Conservation (phyloP, 768 basidiomycete genomes). For the Strobilomyces confusus region DNA sequence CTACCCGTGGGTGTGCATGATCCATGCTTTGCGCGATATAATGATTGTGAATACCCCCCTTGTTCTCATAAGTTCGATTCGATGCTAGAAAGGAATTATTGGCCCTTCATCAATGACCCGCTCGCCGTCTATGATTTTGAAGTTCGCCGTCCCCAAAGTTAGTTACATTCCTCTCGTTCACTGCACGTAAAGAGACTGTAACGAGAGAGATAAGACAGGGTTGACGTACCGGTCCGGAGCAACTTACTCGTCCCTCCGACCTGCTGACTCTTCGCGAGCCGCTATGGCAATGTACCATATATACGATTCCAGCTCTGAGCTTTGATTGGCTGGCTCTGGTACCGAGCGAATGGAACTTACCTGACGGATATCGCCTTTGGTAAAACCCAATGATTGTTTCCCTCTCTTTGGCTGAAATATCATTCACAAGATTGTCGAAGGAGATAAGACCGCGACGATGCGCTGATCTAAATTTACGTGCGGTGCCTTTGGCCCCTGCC, state of each 20-base stretch:
- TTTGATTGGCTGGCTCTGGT: too few relatives aligned
- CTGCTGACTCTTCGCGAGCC: neutral
- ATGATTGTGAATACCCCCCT: conserved; percentile 6
- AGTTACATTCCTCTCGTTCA: conserved; percentile 2
- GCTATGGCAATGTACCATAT: too few relatives aligned
- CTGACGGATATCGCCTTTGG: too few relatives aligned
- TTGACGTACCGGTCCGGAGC: neutral
- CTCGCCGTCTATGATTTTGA: neutral
- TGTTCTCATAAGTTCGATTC: neutral
- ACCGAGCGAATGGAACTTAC: too few relatives aligned
- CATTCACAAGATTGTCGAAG: neutral
- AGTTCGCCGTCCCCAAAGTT: neutral
- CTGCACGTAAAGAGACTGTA: neutral
- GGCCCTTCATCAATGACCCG: neutral
- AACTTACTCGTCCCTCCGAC: neutral
- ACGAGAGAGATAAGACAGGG: neutral
- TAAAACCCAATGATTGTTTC: too few relatives aligned
- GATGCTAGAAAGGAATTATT: neutral
- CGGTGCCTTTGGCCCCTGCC: neutral
- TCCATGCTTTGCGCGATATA: conserved; percentile 1
- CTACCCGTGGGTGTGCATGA: conserved; percentile 3
- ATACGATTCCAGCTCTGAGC: too few relatives aligned
- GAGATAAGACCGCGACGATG: neutral
- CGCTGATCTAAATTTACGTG: neutral
- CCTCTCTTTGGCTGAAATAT: too few relatives aligned